A percentile compares a stretch with the other conserved stretches of the same genome.
Conservation (phyloP, 176 grass and related monocot genomes). For the Eragrostis curvula region DNA sequence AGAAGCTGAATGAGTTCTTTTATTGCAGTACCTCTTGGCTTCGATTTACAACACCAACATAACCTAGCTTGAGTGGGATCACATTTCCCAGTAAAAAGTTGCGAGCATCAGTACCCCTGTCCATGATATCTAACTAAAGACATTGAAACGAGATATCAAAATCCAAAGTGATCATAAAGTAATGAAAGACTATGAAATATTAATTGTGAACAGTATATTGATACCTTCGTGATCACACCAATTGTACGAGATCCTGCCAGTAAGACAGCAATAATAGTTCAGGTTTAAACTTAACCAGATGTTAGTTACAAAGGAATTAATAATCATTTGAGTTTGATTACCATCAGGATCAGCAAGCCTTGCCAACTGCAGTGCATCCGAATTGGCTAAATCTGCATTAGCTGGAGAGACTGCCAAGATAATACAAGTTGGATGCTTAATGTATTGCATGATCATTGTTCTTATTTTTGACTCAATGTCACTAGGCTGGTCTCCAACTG, state of each 20-base stretch:
- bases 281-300: slow-evolving; percentile 13
- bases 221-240: slow-evolving; percentile 99
- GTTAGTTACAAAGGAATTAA: slow-evolving; percentile 24
- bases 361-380: slow-evolving; percentile 91
- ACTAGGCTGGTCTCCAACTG: slow-evolving; percentile 90
- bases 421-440: slow-evolving; percentile 89
- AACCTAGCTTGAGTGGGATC: slow-evolving; percentile 86
- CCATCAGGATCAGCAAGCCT: slow-evolving; percentile 94
- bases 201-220: slow-evolving; percentile 22
- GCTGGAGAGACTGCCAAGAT: slow-evolving; percentile 92
- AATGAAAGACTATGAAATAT: slow-evolving; percentile 33
- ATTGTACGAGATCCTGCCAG: slow-evolving; percentile 82
- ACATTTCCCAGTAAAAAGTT: slow-evolving; percentile 96
- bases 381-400: slow-evolving; percentile 96
- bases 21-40: slow-evolving; percentile 80
- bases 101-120: slow-evolving; percentile 92
- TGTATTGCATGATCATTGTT: slow-evolving; percentile 88
- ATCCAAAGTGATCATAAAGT: slow-evolving; percentile 18
- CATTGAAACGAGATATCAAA: slow-evolving; percentile 47
- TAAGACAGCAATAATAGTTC: slow-evolving; percentile 31
- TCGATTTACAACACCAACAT: slow-evolving; percentile 90
- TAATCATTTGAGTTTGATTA: slow-evolving; percentile 47
- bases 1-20: slow-evolving; percentile 9
- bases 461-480: slow-evolving; percentile 92
- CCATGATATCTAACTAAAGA: slow-evolving; percentile 98